A percentile compares a stretch with the other conserved stretches of the same genome.
Conservation (phyloP, 257 asterid species). For the Ilex asprella region DNA sequence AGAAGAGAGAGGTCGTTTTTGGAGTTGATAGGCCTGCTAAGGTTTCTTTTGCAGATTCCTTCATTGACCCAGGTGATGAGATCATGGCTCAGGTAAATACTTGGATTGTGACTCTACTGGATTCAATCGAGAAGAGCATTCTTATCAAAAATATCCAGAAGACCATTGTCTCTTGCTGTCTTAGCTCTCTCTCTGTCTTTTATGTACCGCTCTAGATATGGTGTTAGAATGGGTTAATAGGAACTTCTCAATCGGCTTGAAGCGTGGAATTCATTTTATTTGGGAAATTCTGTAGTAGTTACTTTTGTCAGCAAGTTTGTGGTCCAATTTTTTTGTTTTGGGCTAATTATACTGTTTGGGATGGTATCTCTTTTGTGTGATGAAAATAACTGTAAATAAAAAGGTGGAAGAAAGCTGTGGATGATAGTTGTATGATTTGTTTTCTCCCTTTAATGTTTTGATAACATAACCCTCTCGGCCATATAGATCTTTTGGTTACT, state of each 20-base stretch:
- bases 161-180: not conserved
- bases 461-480: no score
- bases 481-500: not conserved
- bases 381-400: no score
- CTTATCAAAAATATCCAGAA: no score
- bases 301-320: no score
- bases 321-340: not conserved
- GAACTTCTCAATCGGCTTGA: not conserved
- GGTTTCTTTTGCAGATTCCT: conserved; percentile 98
- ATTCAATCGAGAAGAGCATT: not conserved
- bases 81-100: conserved; percentile 96
- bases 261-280: not conserved
- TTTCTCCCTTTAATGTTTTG: no score
- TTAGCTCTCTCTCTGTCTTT: not conserved
- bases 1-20: conserved; percentile 80
- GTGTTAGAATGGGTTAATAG: not conserved
- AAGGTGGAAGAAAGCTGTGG: no score
- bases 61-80: conserved; percentile 98
- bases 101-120: not conserved
- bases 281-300: not conserved
- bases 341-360: no score
- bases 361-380: no score
- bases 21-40: conserved; percentile 97
- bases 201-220: no score
- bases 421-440: no score